Evolutionary conservation across 2,329 filamentous ascomycete species (phyloP).

Genomic region (Aspergillus sp.): DNA sequence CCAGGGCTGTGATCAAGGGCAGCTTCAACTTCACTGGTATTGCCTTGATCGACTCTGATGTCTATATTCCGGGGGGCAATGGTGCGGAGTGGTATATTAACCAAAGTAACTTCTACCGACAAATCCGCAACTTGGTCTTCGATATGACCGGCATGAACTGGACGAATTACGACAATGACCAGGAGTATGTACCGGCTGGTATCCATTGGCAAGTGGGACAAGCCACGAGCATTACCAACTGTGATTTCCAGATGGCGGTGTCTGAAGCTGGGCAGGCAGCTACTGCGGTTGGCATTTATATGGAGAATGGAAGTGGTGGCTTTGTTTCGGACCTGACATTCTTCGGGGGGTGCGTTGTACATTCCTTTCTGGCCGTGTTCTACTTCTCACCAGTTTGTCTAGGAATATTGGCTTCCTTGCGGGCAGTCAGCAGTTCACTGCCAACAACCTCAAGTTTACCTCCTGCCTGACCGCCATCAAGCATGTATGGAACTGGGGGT

Average conservation of each 20-base stretch:
- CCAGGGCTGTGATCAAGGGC: slow-evolving; percentile 41
- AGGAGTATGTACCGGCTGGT: slow-evolving; percentile 54
- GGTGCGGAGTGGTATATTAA: slow-evolving; percentile 66
- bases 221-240: slow-evolving; percentile 70
- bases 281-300: slow-evolving; percentile 18
- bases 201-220: slow-evolving; percentile 76
- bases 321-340: slow-evolving; percentile 60
- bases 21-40: slow-evolving; percentile 69
- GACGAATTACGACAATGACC: neutral
- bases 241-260: slow-evolving; percentile 63
- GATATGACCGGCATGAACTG: slow-evolving; percentile 54
- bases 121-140: slow-evolving; percentile 72
- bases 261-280: slow-evolving; percentile 26
- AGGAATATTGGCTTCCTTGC: slow-evolving; percentile 44
- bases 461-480: slow-evolving; percentile 52
- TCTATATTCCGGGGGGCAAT: slow-evolving; percentile 53
- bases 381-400: too few relatives aligned
- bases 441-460: slow-evolving; percentile 53
- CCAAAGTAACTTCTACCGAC: slow-evolving; percentile 45
- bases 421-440: slow-evolving; percentile 64
- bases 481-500: slow-evolving; percentile 59
- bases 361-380: too few relatives aligned
- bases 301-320: slow-evolving; percentile 50
- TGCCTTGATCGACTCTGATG: slow-evolving; percentile 77
- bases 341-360: too few relatives aligned